Evolutionary conservation across 495 filamentous ascomycete species (phyloP).

Genomic region (Lophiostoma macrostomum): DNA sequence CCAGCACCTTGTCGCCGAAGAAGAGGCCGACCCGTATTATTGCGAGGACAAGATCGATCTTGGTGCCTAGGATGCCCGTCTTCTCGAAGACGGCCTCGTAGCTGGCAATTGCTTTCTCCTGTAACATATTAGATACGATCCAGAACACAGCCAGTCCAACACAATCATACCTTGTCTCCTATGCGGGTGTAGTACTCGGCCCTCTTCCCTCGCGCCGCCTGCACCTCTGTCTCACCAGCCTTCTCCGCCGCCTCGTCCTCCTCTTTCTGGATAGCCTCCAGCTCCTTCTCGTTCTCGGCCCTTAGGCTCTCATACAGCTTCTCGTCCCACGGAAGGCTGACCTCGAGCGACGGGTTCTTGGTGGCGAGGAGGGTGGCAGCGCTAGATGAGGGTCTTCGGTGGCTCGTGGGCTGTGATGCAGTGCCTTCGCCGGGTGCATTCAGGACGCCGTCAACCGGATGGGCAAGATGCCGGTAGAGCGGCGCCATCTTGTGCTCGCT

Average conservation of each 20-base stretch:
- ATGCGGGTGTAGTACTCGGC: slow-evolving; percentile 93
- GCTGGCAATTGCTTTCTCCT: slow-evolving; percentile 90
- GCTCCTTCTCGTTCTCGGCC: slow-evolving; percentile 84
- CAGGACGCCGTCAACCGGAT: slow-evolving; percentile 87
- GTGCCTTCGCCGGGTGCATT: slow-evolving; percentile 72
- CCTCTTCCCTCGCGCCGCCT: slow-evolving; percentile 86
- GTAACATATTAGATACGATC: slow-evolving; percentile 1
- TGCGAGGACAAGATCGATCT: slow-evolving; percentile 93
- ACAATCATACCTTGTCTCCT: slow-evolving; percentile 96
- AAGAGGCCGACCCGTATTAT: slow-evolving; percentile 95
- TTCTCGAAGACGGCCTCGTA: slow-evolving; percentile 93
- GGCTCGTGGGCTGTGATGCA: slow-evolving; percentile 50
- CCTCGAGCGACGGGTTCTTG: slow-evolving; percentile 53
- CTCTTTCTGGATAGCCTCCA: slow-evolving; percentile 90
- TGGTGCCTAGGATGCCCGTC: slow-evolving; percentile 87
- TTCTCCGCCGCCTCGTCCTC: slow-evolving; percentile 92
- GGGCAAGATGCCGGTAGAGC: slow-evolving; percentile 90
- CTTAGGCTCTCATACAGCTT: slow-evolving; percentile 77
- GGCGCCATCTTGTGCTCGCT: slow-evolving; percentile 93
- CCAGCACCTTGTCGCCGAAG: slow-evolving; percentile 84
- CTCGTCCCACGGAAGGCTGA: slow-evolving; percentile 86
- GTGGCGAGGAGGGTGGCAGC: slow-evolving; percentile 69
- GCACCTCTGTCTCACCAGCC: slow-evolving; percentile 91
- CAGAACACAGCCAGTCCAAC: slow-evolving; percentile 32
- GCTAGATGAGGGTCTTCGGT: slow-evolving; percentile 37